Evolutionary conservation across 352 stramenopile species (phyloP), one percentile per base, ranked within the genome.

Genomic region (Phytophthora megakarya): DNA sequence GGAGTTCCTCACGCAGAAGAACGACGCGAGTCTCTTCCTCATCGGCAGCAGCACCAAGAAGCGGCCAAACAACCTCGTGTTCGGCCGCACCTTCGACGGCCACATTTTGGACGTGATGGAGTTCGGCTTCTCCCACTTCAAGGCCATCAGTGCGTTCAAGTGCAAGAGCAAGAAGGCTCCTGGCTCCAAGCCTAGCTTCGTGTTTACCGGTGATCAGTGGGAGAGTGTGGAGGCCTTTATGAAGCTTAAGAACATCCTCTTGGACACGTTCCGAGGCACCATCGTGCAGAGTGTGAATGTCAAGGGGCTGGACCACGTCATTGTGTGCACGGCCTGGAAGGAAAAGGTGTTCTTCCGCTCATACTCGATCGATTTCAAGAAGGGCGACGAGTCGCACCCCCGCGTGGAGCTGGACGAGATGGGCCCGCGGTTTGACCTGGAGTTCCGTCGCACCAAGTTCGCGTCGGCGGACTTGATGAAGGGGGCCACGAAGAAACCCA

Each of bases 41-140:
- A 75, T 99, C 50, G 97, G 92, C 22, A 97, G 84, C 75, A 93
- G 97, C 86, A 99, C 98, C 60, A 99, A 99, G 81, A 99, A 99
- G 76, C 87, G 98, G 67, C 94, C 97, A 16, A 98, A 99, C 80
- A 99, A 99, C 72, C 72, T 99, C 25, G 86, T 99, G 18, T 70
- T 99, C 38, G 98, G 98, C 12, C 87, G 98, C 60, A 99, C 95
- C 11, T 99, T 99, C 72, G 97, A 99, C 78, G 94, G 94, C 28
- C 91, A 99, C 78, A 88, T 99, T 22, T 75, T 99, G 44, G 98
- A 99, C 75, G 97, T 99, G 75, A 90, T 99, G 56, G 98, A 99
- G 86, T 77, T 99, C 18, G 93, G 92, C 22, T 94, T 99, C 55
- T 85, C 96, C 28, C 90, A 97, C 51, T 99, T 98, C 70, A 97